Percentiles rank a stretch among this genome's conserved stretches.
phyloP scores from a whole-genome alignment of 495 filamentous ascomycete species.

The Cercophora scortea region DNA sequence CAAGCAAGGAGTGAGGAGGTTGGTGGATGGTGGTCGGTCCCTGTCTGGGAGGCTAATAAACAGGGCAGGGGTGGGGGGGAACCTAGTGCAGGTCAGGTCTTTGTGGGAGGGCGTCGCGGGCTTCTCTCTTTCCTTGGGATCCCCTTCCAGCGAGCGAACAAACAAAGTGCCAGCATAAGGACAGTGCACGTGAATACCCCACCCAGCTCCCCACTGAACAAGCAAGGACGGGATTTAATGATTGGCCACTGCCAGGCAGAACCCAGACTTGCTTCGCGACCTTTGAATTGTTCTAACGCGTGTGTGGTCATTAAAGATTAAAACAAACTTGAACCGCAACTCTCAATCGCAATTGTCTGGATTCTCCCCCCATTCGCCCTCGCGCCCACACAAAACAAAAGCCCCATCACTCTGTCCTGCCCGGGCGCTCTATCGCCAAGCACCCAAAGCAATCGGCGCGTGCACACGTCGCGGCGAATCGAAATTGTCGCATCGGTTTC shows the following conservation, averaged over 20 bases:
- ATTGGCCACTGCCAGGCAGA: slow-evolving; percentile 9
- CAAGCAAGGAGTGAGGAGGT: too few relatives aligned
- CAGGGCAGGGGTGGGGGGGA: too few relatives aligned
- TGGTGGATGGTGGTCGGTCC: too few relatives aligned
- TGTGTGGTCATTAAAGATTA: slow-evolving; percentile 22
- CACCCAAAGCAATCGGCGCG: too few relatives aligned
- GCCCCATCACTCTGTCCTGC: not conserved
- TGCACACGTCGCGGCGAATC: too few relatives aligned
- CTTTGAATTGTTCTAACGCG: slow-evolving; percentile 20
- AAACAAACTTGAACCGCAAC: slow-evolving; percentile 19
- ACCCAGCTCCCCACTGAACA: slow-evolving; percentile 3
- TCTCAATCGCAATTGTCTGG: not conserved
- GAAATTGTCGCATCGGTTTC: too few relatives aligned
- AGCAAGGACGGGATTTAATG: not conserved
- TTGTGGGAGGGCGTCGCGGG: too few relatives aligned
- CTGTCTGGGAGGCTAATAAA: too few relatives aligned
- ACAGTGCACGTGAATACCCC: slow-evolving; percentile 14
- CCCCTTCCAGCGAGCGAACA: not conserved
- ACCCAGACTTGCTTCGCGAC: slow-evolving; percentile 16
- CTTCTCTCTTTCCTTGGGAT: too few relatives aligned
- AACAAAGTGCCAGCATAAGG: slow-evolving; percentile 1
- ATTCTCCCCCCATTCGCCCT: not conserved
- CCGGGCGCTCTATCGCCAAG: too few relatives aligned
- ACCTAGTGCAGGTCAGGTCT: too few relatives aligned
- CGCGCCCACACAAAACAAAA: not conserved